Evolutionary conservation across 305 asterid species (phyloP), one percentile per base, ranked within the genome.

Genomic region (Solanum hybrid): DNA sequence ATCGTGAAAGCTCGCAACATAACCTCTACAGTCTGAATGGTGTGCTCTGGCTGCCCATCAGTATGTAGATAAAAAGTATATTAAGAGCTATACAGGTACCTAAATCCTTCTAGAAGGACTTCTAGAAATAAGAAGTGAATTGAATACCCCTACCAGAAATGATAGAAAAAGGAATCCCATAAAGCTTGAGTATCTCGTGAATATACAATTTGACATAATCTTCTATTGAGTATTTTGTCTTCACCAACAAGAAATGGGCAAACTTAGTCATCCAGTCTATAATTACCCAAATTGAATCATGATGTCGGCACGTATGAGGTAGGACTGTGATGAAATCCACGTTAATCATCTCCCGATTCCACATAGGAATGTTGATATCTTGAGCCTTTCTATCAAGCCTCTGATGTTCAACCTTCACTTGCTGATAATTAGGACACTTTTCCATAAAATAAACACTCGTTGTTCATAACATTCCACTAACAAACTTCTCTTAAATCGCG

Each of bases 21-120:
- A 51, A 14, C 22, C 64, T 51, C 3, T 51, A 4, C 3, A 15
- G 0, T 51, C 0, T 5, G 8, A 51, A 45, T 51, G 4, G 22
- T 51, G 64, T 15, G 22, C 64, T 14, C 8, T 6, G 1, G 64
- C 4, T 5, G 2, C 64, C 64, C 22, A 15, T 0, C 3, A 51
- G 4, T 15, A 3, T 51, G 1, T 1, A 15, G 8, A 51, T 14
- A 2, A 51, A 51, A 51, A 51, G 22, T 45, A 2, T 45, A 14
- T 2, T 45, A 3, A 14, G 7, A 45, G 1, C 8, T 45, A 45
- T 14, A 51, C 22, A 45, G 0, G 0, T 15, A 1, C 64, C 64
- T 5, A 51, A 0, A 15, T 14, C 22, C 22, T 51, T 51, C 64
- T 5, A 51, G 8, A 51, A 51, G 2, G 14, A 15, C 22, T 51